Conservation (phyloP, 352 stramenopile genomes). For the Phytophthora pistaciae region DNA sequence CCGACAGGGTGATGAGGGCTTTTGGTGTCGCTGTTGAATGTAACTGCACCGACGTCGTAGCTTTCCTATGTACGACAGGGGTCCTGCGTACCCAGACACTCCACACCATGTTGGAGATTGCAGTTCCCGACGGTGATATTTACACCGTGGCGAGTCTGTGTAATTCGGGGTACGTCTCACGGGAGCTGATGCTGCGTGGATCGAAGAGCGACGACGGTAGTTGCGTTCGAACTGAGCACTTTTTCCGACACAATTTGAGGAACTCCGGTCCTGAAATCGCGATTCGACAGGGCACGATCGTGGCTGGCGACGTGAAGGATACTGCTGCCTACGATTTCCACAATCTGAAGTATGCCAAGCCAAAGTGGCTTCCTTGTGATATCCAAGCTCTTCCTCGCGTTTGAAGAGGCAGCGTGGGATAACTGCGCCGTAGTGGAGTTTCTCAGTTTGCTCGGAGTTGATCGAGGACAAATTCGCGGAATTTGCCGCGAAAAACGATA, state of each 20-base stretch:
- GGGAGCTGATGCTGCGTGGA: neutral
- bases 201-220: neutral
- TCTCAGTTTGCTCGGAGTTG: neutral
- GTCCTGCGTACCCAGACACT: too few relatives aligned
- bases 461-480: neutral
- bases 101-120: too few relatives aligned
- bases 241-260: constrained; percentile 2
- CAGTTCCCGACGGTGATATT: neutral
- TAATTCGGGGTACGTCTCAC: neutral
- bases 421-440: neutral
- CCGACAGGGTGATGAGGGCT: neutral
- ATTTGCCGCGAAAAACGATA: neutral
- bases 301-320: neutral
- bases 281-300: neutral
- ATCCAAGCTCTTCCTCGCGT: constrained; percentile 4
- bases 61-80: too few relatives aligned
- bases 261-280: neutral
- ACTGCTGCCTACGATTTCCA: neutral
- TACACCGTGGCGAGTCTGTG: neutral
- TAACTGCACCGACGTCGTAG: too few relatives aligned
- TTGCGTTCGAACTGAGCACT: neutral
- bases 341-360: neutral
- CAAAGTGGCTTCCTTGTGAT: neutral
- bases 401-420: neutral
- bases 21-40: too few relatives aligned